Base-by-base conservation (phyloP, 2,329 filamentous ascomycete genomes). In the Arthrinium puccinioides region DNA sequence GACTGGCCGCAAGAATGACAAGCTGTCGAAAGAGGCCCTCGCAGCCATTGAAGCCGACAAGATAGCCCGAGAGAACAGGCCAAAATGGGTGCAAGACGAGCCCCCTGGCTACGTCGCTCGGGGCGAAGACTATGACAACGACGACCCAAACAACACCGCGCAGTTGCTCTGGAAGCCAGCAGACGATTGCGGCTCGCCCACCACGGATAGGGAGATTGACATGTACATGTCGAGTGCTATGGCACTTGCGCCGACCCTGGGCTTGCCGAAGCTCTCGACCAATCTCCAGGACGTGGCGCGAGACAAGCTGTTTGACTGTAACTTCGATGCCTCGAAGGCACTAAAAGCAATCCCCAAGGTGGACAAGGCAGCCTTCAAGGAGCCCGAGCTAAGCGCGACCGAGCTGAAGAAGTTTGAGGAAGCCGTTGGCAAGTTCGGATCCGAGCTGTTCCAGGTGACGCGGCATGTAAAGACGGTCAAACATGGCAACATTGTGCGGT, bases 351-450 rank as follows among this genome's bases (percentile, higher is more conserved):
- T 97, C 21, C 69, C 76, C 36, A 76, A 77, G 48, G 67, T 81
- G 9, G 79, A 89, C 43, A 79, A 78, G 43, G 71, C 75, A 24
- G 79, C 79, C 35, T 80, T 97, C 51, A 88, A 89, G 50, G 89
- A 97, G 57, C 92, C 92, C 0, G 79, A 86, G 39, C 63, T 94
- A 34, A 86, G 70, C 29, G 70, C 85, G 8, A 70, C 84, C 21
- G 89, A 98, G 56, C 67, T 85, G 43, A 92, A 92, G 61, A 84
- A 83, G 43, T 97, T 97, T 51, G 92, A 96, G 54, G 89, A 96
- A 55, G 92, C 78, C 27, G 86, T 98, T 9, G 67, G 76, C 32
- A 95, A 92, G 56, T 94, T 83, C 54, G 92, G 92, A 16, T 96
- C 90, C 0, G 92, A 98, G 61, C 79, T 94, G 51, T 76, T 87